Evolutionary conservation across 2,329 filamentous ascomycete genomes (phyloP).

Genomic region (Chalara sp.): DNA sequence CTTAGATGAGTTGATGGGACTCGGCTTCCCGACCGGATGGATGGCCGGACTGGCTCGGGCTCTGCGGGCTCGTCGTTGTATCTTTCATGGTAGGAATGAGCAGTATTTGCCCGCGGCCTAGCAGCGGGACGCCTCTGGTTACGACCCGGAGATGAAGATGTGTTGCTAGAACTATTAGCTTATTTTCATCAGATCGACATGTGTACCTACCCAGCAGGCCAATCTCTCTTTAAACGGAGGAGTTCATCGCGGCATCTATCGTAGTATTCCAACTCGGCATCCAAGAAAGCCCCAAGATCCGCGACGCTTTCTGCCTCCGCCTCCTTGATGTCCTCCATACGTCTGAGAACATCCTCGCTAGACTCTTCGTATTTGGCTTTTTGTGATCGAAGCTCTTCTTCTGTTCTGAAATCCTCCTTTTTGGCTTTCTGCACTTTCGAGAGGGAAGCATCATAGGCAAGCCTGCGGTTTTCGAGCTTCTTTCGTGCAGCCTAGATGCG

Average conservation of each 20-base stretch:
- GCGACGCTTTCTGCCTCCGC: conserved; percentile 76
- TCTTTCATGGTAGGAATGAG: conserved; percentile 55
- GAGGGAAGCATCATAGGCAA: conserved; percentile 86
- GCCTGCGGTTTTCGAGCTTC: conserved; percentile 83
- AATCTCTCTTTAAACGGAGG: conserved; percentile 59
- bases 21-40: conserved; percentile 39
- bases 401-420: conserved; percentile 85
- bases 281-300: conserved; percentile 75
- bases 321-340: conserved; percentile 97
- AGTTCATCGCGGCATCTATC: conserved; percentile 86
- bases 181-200: neutral
- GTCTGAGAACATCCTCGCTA: conserved; percentile 80
- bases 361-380: conserved; percentile 97
- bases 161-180: conserved; percentile 17
- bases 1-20: conserved; percentile 20
- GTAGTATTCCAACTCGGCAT: conserved; percentile 85
- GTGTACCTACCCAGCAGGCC: conserved; percentile 52
- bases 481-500: conserved; percentile 64
- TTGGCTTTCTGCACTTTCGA: conserved; percentile 90
- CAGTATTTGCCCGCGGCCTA: conserved; percentile 55
- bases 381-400: conserved; percentile 84
- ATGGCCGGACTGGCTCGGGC: conserved; percentile 35
- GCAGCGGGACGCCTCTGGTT: conserved; percentile 15
- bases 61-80: conserved; percentile 47
- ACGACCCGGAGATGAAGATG: conserved; percentile 16